A percentile compares a stretch with the other conserved stretches of the same genome.
Evolutionary conservation across 2,329 filamentous ascomycete species (phyloP).

Genomic region (Bipolaris zeicola): DNA sequence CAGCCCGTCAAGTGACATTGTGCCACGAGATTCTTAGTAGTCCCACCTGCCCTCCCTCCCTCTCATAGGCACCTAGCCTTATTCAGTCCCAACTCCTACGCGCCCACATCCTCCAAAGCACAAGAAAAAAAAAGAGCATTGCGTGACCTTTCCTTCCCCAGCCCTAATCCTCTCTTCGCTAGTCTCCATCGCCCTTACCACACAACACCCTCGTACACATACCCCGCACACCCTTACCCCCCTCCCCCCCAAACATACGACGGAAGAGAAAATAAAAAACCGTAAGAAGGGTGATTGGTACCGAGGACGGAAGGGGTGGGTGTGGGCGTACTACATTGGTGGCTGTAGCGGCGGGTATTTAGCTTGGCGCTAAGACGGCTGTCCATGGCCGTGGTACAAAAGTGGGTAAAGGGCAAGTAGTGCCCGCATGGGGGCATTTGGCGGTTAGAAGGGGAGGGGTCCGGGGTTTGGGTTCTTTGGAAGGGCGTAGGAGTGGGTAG

Average conservation of each 20-base stretch:
- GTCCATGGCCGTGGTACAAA: not conserved
- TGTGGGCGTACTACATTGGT: conserved; percentile 12
- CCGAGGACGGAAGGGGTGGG: not conserved
- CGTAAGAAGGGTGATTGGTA: not conserved
- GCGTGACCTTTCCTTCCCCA: not conserved
- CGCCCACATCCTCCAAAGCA: not conserved
- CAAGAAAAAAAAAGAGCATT: not conserved
- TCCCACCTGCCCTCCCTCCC: not conserved
- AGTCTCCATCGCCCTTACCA: not conserved
- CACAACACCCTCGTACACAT: not conserved
- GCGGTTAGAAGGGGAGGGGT: not conserved
- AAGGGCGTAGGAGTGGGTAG: no score
- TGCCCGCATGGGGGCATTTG: not conserved
- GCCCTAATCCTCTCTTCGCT: not conserved
- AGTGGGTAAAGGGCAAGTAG: not conserved
- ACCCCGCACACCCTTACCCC: not conserved
- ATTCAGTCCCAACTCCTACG: not conserved
- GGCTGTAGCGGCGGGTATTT: conserved; percentile 25
- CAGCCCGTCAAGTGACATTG: no score
- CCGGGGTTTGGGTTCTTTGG: no score
- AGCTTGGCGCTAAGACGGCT: conserved; percentile 16
- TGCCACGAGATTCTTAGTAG: not conserved
- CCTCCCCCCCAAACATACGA: not conserved
- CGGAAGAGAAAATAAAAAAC: not conserved
- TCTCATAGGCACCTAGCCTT: not conserved